Evolutionary conservation across 805 yeast species (phyloP).

Genomic region (Candida andamanensis): DNA sequence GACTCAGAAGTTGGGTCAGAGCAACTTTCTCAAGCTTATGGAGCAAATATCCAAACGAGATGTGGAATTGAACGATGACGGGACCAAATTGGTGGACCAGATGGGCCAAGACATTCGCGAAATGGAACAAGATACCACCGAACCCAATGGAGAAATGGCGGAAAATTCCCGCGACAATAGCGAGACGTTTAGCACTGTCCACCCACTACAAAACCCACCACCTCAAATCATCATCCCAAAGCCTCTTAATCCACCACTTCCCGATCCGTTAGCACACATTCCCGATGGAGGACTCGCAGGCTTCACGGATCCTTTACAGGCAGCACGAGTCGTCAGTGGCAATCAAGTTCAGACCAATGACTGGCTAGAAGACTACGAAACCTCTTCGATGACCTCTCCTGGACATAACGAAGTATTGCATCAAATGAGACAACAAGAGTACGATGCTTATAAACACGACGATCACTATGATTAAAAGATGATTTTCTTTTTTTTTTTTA

Average conservation of each 20-base stretch:
- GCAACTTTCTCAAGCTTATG: conserved; percentile 37
- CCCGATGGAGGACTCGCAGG: conserved; percentile 32
- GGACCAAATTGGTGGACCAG: conserved; percentile 32
- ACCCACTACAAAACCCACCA: background rate
- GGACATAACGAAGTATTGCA: background rate
- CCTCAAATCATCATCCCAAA: background rate
- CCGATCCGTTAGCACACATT: conserved; percentile 42
- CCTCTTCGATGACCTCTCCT: conserved; percentile 1
- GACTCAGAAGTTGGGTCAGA: conserved; percentile 27
- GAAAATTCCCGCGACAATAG: background rate
- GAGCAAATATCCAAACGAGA: conserved; percentile 29
- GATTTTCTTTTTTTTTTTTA: too few species aligned
- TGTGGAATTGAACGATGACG: conserved; percentile 31
- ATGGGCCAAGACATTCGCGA: conserved; percentile 32
- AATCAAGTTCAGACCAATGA: conserved; percentile 29
- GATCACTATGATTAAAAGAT: conserved; percentile 31
- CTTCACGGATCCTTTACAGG: conserved; percentile 28
- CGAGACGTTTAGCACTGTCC: conserved; percentile 4
- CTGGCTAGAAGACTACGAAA: conserved; percentile 34
- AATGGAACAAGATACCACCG: background rate
- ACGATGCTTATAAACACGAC: conserved; percentile 38
- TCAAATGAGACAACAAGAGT: conserved; percentile 23
- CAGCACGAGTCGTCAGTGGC: conserved; percentile 38
- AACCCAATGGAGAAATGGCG: background rate
- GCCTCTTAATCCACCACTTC: conserved; percentile 15